Conservation (phyloP, 2,329 filamentous ascomycete genomes). For the Colletotrichum melonis region DNA sequence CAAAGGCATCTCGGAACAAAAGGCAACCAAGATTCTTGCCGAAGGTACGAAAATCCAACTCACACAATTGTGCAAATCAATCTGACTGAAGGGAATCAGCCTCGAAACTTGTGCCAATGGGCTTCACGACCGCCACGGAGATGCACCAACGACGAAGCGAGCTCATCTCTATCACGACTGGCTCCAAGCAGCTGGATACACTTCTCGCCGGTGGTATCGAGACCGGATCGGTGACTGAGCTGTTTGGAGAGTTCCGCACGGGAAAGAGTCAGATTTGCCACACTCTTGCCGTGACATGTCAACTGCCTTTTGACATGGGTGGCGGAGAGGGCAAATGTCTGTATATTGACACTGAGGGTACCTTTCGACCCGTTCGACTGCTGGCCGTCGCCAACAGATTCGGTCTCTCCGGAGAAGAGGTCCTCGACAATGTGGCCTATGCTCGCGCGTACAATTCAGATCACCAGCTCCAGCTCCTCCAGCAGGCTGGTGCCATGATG, state of each 20-base stretch:
- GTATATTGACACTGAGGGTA: constrained; percentile 98
- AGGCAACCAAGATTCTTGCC: constrained; percentile 88
- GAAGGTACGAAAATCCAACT: constrained; percentile 72
- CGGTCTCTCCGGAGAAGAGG: constrained; percentile 94
- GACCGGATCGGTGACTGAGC: constrained; percentile 96
- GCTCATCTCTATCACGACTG: constrained; percentile 97
- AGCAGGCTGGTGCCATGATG: constrained; percentile 98
- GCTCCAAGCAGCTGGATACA: constrained; percentile 97
- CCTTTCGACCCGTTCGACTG: constrained; percentile 91
- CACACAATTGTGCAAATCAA: constrained; percentile 24
- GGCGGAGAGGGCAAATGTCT: constrained; percentile 98
- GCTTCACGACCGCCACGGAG: constrained; percentile 97
- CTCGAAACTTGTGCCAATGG: constrained; percentile 97
- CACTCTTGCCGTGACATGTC: constrained; percentile 97
- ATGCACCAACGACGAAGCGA: constrained; percentile 98
- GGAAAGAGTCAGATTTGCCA: constrained; percentile 99
- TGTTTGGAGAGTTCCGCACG: constrained; percentile 97
- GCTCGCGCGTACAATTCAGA: constrained; percentile 98
- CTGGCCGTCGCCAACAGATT: constrained; percentile 94
- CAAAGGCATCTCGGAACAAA: constrained; percentile 97
- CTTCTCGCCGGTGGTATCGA: constrained; percentile 94
- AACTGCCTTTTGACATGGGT: constrained; percentile 98
- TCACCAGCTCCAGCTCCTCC: constrained; percentile 93
- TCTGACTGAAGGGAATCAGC: constrained; percentile 60
- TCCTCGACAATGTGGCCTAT: constrained; percentile 98